Evolutionary conservation across 208 protist genomes (phyloP), one percentile per base, ranked within the genome.

Genomic region (Wallacemonas rigidus): DNA sequence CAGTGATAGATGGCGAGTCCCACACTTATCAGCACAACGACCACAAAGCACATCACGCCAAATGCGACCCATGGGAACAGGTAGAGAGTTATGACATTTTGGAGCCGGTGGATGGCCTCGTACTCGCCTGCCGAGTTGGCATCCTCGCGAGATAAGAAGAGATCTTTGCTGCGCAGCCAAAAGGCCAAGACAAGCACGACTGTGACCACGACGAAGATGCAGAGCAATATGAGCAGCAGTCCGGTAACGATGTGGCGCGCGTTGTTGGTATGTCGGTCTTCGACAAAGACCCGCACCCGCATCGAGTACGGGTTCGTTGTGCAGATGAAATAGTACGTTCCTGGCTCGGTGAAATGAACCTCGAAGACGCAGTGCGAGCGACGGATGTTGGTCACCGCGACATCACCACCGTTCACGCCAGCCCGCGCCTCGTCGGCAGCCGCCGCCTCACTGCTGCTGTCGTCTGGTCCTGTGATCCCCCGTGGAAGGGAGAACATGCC

Each of bases 311-410:
- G 62, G 64, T 81, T 50, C 45, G 60, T 44, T 35, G 77, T 63
- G 57, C 67, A 72, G 26, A 81, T 71, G 56, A 81, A 81, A 69
- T 76, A 81, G 72, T 81, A 81, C 17, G 76, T 73, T 41, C 77
- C 77, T 1, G 77, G 61, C 57, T 58, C 64, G 5, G 41, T 55
- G 58, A 81, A 81, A 45, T 35, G n/a, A 7, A 74, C 58, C 17
- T 70, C 64, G 64, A 72, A 79, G n/a, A 35, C 14, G 60, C 60
- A 65, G 40, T 65, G 60, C 41, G 60, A 44, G 60, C 40, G 60
- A 14, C 26, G 26, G 26, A 26, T 26, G 26, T 26, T 26, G 26
- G 26, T 26, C 26, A 26, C 26, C 26, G 26, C 26, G 63, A 50
- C 45, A 44, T 15, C 48, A 53, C 11, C 35, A 2, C 36, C 67